phyloP scores from a whole-genome alignment of 2,329 filamentous ascomycete species.

The Fulvia fulva region DNA sequence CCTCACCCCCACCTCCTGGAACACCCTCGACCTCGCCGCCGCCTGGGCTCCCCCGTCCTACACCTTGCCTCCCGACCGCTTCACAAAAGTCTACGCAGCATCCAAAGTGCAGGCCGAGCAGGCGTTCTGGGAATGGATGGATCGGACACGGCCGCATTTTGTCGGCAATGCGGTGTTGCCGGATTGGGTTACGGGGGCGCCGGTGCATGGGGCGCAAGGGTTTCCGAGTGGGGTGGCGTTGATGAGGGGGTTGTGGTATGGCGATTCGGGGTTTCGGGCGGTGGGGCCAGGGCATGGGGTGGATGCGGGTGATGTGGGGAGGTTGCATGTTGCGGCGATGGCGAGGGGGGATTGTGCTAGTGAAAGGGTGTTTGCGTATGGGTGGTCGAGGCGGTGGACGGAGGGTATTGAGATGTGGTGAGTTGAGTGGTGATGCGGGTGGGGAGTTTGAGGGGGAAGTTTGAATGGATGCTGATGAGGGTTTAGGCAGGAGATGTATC shows the following conservation, averaged over 20 bases:
- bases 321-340: conserved; percentile 48
- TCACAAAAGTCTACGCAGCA: conserved; percentile 38
- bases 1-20: conserved; percentile 35
- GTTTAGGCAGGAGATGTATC: conserved; percentile 30
- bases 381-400: background rate
- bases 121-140: conserved; percentile 42
- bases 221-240: conserved; percentile 7
- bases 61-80: conserved; percentile 18
- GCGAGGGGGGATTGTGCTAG: conserved; percentile 8
- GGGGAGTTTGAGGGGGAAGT: too few species aligned
- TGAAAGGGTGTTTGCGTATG: background rate
- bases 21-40: conserved; percentile 32
- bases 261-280: background rate
- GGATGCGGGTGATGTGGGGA: conserved; percentile 45
- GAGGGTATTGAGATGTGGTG: background rate
- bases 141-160: conserved; percentile 40
- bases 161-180: conserved; percentile 37
- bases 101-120: conserved; percentile 45
- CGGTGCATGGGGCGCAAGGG: conserved; percentile 5
- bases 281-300: conserved; percentile 34
- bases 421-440: background rate
- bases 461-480: background rate
- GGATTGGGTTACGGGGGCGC: conserved; percentile 11
- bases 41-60: conserved; percentile 33
- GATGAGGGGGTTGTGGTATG: conserved; percentile 6